Base-by-base conservation (phyloP, 495 filamentous ascomycete species). In the Daldinia grandis region DNA sequence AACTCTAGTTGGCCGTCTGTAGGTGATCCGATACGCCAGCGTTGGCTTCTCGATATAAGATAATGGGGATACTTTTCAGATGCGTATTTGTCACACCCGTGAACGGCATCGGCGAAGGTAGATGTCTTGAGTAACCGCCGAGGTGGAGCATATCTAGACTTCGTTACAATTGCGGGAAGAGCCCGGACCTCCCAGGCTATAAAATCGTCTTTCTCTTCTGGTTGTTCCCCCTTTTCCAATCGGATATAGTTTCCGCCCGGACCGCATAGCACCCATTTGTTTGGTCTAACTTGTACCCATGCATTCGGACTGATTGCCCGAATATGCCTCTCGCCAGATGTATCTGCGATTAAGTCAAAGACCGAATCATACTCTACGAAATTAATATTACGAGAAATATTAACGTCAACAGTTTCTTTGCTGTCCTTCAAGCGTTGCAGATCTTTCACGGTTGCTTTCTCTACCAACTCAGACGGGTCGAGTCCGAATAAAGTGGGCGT, bases 401-500 rank as follows among this genome's bases (percentile, higher is more conserved):
- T 27, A 35, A 54, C 50, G 4, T 61, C 42, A 17, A 1, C 25
- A 7, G 10, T n/a, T 49, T 58, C 60, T 24, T 10, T 54, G 15
- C 15, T 27, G 5, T 5, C 7, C 19, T 85, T 81, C 24, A 87
- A 69, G 6, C 82, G 68, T 67, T 80, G 82, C 80, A 97, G 82
- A 3, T 87, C 81, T 14, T 87, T 78, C 21, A 85, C 81, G 30
- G 83, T 86, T 0, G 84, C 83, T 8, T 87, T 82, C n/a, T 89
- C 79, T 0, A 98, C 80, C 3, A 97, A 58, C 74, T 94, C 89
- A n/a, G 86, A 83, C 0, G 95, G 95, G 78, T 98, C 93, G 4
- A 99, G 86, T 1, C 95, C 95, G 69, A 99, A 98, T 8, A 99
- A 82, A 0, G 95, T 98, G 1, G 95, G 96, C 0, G 91, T 93